phyloP scores from a whole-genome alignment of 2,329 filamentous ascomycete genomes.

The Aspergillus carbonarius region DNA sequence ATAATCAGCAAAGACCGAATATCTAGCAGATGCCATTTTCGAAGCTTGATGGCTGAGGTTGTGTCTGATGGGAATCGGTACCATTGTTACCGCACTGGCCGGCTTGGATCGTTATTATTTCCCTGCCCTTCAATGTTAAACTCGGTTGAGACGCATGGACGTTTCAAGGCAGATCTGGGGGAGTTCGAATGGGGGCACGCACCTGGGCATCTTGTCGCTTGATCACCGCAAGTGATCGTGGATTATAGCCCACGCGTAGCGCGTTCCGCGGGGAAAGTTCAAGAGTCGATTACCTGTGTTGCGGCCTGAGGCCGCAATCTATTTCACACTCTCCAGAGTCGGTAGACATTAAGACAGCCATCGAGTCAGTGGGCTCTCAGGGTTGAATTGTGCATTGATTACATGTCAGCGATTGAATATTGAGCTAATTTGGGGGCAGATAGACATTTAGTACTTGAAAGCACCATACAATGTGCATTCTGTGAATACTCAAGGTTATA shows the following conservation, averaged over 20 bases:
- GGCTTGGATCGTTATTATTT: slow-evolving; percentile 99
- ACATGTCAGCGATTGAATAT: too few relatives aligned
- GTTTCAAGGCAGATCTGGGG: background rate
- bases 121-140: slow-evolving; percentile 54
- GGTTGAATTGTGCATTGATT: too few relatives aligned
- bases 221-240: slow-evolving; percentile 28
- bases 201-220: slow-evolving; percentile 41
- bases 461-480: background rate
- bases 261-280: slow-evolving; percentile 36
- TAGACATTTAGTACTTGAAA: background rate
- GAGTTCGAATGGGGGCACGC: slow-evolving; percentile 10
- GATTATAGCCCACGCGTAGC: slow-evolving; percentile 33
- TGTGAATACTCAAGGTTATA: too few relatives aligned
- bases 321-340: background rate
- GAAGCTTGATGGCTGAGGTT: slow-evolving; percentile 20
- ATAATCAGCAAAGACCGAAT: slow-evolving; percentile 31
- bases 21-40: background rate
- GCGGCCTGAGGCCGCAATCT: slow-evolving; percentile 26
- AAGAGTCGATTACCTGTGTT: slow-evolving; percentile 12
- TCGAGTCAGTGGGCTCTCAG: too few relatives aligned
- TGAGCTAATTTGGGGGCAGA: background rate
- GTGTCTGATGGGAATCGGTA: slow-evolving; percentile 52
- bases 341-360: background rate
- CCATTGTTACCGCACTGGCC: slow-evolving; percentile 99
- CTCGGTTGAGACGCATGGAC: slow-evolving; percentile 4